Percentiles rank a stretch among this genome's conserved stretches.
Evolutionary conservation across 768 basidiomycete genomes (phyloP).

Genomic region (Termitomyces eurrhizus): DNA sequence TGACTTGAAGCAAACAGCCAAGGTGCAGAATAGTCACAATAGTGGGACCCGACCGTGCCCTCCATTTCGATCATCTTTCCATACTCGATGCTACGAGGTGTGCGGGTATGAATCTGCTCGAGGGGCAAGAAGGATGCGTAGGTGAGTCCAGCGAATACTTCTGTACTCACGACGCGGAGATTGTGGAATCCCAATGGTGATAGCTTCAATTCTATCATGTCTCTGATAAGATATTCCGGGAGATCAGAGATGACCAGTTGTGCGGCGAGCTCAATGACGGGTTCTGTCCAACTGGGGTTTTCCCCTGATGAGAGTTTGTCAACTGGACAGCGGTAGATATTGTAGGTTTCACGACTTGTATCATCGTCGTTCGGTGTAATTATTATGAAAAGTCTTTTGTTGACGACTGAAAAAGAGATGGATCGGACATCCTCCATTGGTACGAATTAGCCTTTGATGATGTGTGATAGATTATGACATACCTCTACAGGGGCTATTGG

Average conservation of each 20-base stretch:
- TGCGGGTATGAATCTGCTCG: neutral
- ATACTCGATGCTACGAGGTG: neutral
- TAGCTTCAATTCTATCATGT: neutral
- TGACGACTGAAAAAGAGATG: neutral
- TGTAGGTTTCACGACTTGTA: neutral
- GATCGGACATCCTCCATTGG: neutral
- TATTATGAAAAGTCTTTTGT: neutral
- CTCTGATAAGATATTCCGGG: neutral
- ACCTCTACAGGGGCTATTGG: neutral
- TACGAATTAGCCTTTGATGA: neutral
- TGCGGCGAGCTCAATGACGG: neutral
- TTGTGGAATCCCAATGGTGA: no score
- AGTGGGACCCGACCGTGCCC: neutral
- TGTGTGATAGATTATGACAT: neutral
- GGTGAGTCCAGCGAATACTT: neutral
- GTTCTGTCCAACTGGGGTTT: neutral
- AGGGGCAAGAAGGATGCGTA: neutral
- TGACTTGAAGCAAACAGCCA: slow-evolving; percentile 3
- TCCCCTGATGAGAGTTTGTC: neutral
- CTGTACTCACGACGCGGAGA: neutral
- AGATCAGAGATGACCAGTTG: neutral
- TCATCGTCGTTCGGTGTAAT: neutral
- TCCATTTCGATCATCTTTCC: neutral
- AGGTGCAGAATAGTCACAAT: slow-evolving; percentile 2
- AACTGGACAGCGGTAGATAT: slow-evolving; percentile 1